These are phyloP conservation scores for Globisporangium alternatum DNA, from an alignment of 352 stramenopile species.

Conservation along the genomic window DNA sequence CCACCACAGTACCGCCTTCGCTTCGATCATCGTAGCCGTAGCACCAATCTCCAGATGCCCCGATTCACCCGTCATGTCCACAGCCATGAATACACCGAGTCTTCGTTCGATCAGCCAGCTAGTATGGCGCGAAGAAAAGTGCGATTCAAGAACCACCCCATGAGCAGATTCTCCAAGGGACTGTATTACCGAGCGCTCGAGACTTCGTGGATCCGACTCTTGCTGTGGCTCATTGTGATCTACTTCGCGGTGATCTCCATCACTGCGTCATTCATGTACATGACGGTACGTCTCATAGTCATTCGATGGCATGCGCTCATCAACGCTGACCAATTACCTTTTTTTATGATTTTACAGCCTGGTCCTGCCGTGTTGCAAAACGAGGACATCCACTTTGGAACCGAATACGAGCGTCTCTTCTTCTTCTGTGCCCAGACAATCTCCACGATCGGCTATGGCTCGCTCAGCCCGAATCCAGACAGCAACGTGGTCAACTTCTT, in stretches of 20 bases:
- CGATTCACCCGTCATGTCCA: constrained; percentile 16
- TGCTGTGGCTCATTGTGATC: constrained; percentile 32
- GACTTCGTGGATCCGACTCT: constrained; percentile 37
- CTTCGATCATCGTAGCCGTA: constrained; percentile 26
- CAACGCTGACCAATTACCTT: neutral
- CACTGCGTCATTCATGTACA: constrained; percentile 37
- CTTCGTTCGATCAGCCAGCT: constrained; percentile 26
- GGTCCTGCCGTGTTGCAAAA: constrained; percentile 12
- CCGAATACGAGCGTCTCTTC: constrained; percentile 36
- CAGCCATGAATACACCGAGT: constrained; percentile 16
- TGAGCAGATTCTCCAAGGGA: constrained; percentile 38
- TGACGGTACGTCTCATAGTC: constrained; percentile 31
- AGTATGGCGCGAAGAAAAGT: constrained; percentile 37
- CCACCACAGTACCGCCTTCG: constrained; percentile 13
- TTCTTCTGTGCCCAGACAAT: constrained; percentile 66
- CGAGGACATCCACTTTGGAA: constrained; percentile 10
- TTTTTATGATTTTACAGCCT: constrained; percentile 12
- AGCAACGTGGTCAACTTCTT: constrained; percentile 60
- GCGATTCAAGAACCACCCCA: constrained; percentile 41
- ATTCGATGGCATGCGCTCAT: neutral
- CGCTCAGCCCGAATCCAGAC: constrained; percentile 39
- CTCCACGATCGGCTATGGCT: constrained; percentile 55
- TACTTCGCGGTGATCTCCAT: constrained; percentile 39
- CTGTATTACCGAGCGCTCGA: constrained; percentile 53
- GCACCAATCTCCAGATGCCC: constrained; percentile 18